Evolutionary conservation across 768 basidiomycete genomes (phyloP).

Genomic region (Rickenella mellea): DNA sequence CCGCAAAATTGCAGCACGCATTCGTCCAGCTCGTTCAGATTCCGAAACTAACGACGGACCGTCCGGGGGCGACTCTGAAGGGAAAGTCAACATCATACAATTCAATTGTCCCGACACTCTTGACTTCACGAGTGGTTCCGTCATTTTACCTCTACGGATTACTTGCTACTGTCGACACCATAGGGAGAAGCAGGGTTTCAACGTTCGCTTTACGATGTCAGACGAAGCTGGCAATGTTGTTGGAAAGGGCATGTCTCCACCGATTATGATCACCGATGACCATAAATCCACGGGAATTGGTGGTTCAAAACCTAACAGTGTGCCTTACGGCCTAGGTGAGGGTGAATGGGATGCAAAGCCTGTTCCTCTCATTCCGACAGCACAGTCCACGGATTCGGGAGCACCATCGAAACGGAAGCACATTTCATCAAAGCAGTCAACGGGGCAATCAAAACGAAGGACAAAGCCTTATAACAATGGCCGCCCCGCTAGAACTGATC

Average conservation of each 20-base stretch:
- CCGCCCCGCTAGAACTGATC: not conserved
- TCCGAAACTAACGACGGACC: conserved; percentile 57
- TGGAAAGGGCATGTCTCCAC: conserved; percentile 72
- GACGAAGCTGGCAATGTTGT: conserved; percentile 73
- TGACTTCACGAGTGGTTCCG: conserved; percentile 81
- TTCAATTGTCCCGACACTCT: conserved; percentile 91
- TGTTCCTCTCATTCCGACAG: not conserved
- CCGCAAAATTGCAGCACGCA: conserved; percentile 78
- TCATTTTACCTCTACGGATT: conserved; percentile 85
- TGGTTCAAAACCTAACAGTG: conserved; percentile 22
- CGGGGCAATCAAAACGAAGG: conserved; percentile 38
- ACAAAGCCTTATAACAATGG: conserved; percentile 57
- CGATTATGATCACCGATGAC: conserved; percentile 99
- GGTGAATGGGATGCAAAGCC: conserved; percentile 5
- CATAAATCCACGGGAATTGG: conserved; percentile 67
- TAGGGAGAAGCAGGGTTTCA: conserved; percentile 92
- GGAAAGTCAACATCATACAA: conserved; percentile 76
- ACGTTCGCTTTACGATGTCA: conserved; percentile 79
- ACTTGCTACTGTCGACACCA: conserved; percentile 99
- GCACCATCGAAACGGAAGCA: conserved; percentile 45
- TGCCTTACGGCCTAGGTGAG: conserved; percentile 8
- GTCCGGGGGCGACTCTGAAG: conserved; percentile 25
- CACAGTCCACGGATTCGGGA: conserved; percentile 8
- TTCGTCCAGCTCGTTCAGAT: conserved; percentile 69
- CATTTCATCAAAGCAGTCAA: conserved; percentile 20